phyloP scores from a whole-genome alignment of 2,329 filamentous ascomycete species.

The Alternaria atra region DNA sequence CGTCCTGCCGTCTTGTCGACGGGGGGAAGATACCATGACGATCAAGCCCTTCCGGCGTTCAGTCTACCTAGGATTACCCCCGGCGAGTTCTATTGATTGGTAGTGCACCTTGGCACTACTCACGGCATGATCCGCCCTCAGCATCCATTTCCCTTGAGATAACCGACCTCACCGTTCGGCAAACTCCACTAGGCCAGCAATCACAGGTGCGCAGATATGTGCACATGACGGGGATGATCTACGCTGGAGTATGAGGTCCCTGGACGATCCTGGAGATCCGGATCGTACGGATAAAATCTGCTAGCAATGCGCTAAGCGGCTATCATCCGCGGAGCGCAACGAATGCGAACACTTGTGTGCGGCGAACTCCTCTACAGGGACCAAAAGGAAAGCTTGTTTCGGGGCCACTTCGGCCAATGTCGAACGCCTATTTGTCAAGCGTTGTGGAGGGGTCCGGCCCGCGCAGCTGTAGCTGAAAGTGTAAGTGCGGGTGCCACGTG shows the following conservation, averaged over 20 bases:
- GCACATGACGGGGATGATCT: conserved; percentile 16
- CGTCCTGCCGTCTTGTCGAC: conserved; percentile 1
- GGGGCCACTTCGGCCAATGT: conserved; percentile 12
- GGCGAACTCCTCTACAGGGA: conserved; percentile 11
- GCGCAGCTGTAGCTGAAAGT: conserved; percentile 27
- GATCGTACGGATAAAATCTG: conserved; percentile 12
- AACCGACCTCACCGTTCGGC: conserved; percentile 5
- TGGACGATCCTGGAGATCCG: conserved; percentile 20
- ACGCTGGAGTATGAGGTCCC: conserved; percentile 11
- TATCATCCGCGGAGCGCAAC: conserved; percentile 11
- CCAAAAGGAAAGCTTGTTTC: conserved; percentile 6
- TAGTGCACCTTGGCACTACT: conserved; percentile 10
- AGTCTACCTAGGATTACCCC: conserved; percentile 7
- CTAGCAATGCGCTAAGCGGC: conserved; percentile 13
- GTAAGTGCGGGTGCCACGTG: conserved; percentile 18
- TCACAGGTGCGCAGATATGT: conserved; percentile 4
- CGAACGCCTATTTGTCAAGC: conserved; percentile 13
- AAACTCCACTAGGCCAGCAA: conserved; percentile 6
- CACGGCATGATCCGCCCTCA: conserved; percentile 5
- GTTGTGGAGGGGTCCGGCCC: conserved; percentile 25
- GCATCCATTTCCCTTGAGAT: conserved; percentile 7
- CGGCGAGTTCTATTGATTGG: conserved; percentile 16
- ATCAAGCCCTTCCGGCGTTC: conserved; percentile 6
- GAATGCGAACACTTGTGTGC: conserved; percentile 7
- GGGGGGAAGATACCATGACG: not conserved